Percentiles rank a stretch among this genome's conserved stretches.
These are phyloP conservation scores for Porpolomopsis calyptriformis DNA, from an alignment of 768 basidiomycete genomes.

Conservation along the genomic window DNA sequence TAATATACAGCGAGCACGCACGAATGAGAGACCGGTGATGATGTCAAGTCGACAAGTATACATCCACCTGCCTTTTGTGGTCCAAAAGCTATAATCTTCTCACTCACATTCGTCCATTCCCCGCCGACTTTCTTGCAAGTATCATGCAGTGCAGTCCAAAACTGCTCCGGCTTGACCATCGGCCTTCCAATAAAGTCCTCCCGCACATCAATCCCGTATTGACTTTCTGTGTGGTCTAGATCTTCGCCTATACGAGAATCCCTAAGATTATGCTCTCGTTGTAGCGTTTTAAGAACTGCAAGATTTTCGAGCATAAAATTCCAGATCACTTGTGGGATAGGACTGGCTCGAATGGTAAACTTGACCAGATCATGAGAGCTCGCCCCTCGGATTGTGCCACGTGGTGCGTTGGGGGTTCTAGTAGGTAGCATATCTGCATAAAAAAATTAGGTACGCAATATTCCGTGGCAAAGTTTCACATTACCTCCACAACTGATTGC, in stretches of 20 bases:
- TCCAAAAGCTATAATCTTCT: conserved; percentile 85
- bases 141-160: conserved; percentile 62
- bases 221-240: conserved; percentile 29
- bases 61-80: conserved; percentile 82
- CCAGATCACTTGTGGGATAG: conserved; percentile 61
- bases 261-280: conserved; percentile 32
- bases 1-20: conserved; percentile 26
- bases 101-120: conserved; percentile 69
- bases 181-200: conserved; percentile 54
- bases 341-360: conserved; percentile 75
- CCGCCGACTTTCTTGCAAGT: conserved; percentile 65
- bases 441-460: background rate
- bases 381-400: conserved; percentile 69
- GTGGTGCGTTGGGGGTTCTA: conserved; percentile 55
- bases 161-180: conserved; percentile 60
- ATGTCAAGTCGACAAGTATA: conserved; percentile 67
- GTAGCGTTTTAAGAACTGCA: conserved; percentile 48
- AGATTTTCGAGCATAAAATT: conserved; percentile 73
- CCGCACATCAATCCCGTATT: conserved; percentile 33
- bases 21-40: conserved; percentile 40
- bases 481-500: conserved; percentile 69
- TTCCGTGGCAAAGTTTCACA: conserved; percentile 6
- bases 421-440: conserved; percentile 75
- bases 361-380: conserved; percentile 62
- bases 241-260: conserved; percentile 22